phyloP scores from a whole-genome alignment of 441 rosid species.

The Raphanus hybrid region DNA sequence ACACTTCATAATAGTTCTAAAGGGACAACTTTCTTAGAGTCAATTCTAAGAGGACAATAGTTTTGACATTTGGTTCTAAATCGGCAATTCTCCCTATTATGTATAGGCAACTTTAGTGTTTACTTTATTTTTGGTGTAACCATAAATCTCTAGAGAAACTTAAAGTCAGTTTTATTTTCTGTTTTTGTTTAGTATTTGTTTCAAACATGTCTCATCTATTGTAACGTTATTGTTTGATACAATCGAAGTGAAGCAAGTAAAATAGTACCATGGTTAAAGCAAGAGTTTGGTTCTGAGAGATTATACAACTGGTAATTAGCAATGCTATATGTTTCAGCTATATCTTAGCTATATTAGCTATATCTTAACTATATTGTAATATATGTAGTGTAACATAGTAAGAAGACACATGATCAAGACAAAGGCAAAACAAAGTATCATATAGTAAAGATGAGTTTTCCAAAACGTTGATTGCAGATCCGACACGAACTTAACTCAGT shows the following conservation, averaged over 20 bases:
- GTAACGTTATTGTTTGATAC: background rate
- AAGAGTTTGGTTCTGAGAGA: conserved; percentile 10
- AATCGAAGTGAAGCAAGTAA: background rate
- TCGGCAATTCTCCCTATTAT: background rate
- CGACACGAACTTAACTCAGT: too few relatives aligned
- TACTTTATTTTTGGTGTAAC: background rate
- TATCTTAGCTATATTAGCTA: too few relatives aligned
- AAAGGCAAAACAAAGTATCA: background rate
- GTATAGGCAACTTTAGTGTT: background rate
- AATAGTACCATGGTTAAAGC: background rate
- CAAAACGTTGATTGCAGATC: too few relatives aligned
- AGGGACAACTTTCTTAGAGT: too few relatives aligned
- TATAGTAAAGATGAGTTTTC: too few relatives aligned
- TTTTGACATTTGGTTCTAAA: too few relatives aligned
- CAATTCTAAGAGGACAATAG: too few relatives aligned
- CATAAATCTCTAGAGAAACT: background rate
- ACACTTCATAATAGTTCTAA: too few relatives aligned
- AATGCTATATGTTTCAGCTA: background rate
- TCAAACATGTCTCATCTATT: conserved; percentile 3
- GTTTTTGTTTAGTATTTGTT: background rate
- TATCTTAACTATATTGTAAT: too few relatives aligned
- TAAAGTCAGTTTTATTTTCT: background rate
- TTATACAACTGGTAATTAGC: background rate
- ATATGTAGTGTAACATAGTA: too few relatives aligned
- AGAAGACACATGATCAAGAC: background rate